A percentile compares a stretch with the other conserved stretches of the same genome.
These are phyloP conservation scores for Auricularia sp. DNA, from an alignment of 768 basidiomycete genomes.

Conservation along the genomic window DNA sequence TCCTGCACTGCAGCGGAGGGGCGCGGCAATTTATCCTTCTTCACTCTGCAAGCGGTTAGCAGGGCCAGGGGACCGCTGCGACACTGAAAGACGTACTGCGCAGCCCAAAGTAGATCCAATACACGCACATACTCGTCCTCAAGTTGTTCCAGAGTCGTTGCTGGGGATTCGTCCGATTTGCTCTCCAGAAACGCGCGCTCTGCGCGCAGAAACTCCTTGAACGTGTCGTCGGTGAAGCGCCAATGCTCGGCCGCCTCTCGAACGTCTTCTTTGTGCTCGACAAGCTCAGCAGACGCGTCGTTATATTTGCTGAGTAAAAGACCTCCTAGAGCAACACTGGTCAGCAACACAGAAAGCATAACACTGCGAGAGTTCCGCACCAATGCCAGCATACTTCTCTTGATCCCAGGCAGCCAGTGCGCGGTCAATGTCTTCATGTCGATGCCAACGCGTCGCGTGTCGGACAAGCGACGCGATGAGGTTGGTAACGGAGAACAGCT, in stretches of 20 bases:
- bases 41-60: neutral
- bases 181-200: neutral
- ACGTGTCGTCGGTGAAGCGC: neutral
- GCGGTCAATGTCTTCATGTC: slow-evolving; percentile 16
- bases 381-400: slow-evolving; percentile 14
- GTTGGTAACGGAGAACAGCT: slow-evolving; percentile 1
- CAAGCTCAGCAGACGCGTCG: neutral
- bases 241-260: slow-evolving; percentile 11
- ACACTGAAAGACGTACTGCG: neutral
- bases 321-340: neutral
- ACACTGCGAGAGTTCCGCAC: slow-evolving; percentile 7
- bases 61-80: neutral
- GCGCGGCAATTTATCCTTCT: neutral
- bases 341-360: neutral
- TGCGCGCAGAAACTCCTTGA: neutral
- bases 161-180: neutral
- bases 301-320: neutral
- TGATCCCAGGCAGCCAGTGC: slow-evolving; percentile 13
- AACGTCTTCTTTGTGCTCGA: neutral
- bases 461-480: slow-evolving; percentile 2
- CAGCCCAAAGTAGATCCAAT: neutral
- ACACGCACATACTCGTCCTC: neutral
- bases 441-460: slow-evolving; percentile 18
- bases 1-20: neutral
- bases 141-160: neutral